Evolutionary conservation across 129 eudicot species (phyloP), one percentile per base, ranked within the genome.

Genomic region (Oenanthe sinensis): DNA sequence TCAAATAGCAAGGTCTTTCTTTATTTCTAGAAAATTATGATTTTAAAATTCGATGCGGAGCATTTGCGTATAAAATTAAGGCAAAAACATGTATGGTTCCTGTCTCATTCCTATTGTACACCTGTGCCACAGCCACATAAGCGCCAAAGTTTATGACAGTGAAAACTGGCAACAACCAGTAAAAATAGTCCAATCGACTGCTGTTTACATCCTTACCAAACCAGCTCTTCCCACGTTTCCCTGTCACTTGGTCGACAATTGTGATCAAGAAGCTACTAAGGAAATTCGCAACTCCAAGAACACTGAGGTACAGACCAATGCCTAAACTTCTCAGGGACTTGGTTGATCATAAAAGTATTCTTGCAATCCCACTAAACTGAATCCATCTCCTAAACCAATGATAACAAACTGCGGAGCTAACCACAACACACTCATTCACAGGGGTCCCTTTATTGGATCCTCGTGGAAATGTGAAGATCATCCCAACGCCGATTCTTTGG

Each of bases 261-360:
- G 88, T 87, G 74, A 93, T 93, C 88, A 93, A 76, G 76, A 88
- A 81, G 68, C 92, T 90, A 80, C 92, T 93, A 3, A 87, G 82
- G 83, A 93, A 93, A 74, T 83, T 90, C 33, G 84, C 91, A 11
- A 89, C 92, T 12, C 98, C 96, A n/a, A 90, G 84, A 17, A 93
- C 92, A 52, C 98, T 93, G 8, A 93, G 83, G 83, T 93, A 93
- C 33, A 89, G 40, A 0, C 91, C 96, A 42, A 93, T 87, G 6
- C 98, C 98, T 40, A 93, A 55, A 73, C 93, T 88, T 73, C 98
- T 87, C 96, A 93, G 98, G 96, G 46, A 93, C 96, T 83, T 93
- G n/a, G n/a, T n/a, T n/a, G 93, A 24, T 90, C 93, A 43, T 93
- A 93, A 52, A 93, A 93, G 77, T 85, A 93, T 75, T 93, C 98